phyloP scores from a whole-genome alignment of 306 rosid species.

The Quercus glauca region DNA sequence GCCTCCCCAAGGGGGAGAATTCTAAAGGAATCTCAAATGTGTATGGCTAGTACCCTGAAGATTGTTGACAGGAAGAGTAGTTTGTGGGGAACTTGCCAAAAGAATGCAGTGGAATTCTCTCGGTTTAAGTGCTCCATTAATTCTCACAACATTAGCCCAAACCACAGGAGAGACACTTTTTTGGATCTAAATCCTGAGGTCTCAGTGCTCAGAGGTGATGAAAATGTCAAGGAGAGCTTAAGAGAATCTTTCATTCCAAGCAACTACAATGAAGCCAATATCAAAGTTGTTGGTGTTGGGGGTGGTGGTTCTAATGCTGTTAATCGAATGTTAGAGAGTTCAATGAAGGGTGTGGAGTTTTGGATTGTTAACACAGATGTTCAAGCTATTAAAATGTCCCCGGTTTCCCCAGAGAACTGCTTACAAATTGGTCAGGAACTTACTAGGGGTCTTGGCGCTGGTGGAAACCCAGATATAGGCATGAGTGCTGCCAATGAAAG shows the following conservation, averaged over 20 bases:
- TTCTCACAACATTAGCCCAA: conserved; percentile 49
- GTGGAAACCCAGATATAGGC: conserved; percentile 96
- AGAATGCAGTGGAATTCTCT: conserved; percentile 19
- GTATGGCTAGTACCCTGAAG: conserved; percentile 36
- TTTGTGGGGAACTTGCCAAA: conserved; percentile 35
- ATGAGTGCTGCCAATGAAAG: conserved; percentile 98
- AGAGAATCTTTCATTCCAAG: conserved; percentile 37
- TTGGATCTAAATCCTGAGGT: conserved; percentile 84
- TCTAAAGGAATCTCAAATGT: conserved; percentile 34
- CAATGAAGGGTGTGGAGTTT: conserved; percentile 88
- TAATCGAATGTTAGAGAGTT: conserved; percentile 92
- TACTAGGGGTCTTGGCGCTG: conserved; percentile 96
- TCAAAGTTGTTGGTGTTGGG: conserved; percentile 88
- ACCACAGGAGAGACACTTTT: conserved; percentile 77
- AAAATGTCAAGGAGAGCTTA: conserved; percentile 42
- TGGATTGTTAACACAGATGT: conserved; percentile 92
- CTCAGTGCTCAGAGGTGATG: conserved; percentile 88
- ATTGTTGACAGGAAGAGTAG: conserved; percentile 37
- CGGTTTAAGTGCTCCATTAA: conserved; percentile 52
- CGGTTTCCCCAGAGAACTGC: conserved; percentile 63
- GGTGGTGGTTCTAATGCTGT: conserved; percentile 97
- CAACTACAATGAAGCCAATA: conserved; percentile 68
- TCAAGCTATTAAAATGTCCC: conserved; percentile 97
- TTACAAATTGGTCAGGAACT: conserved; percentile 92
- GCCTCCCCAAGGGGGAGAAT: conserved; percentile 52